Percentiles rank a stretch among this genome's conserved stretches.
These are phyloP conservation scores for Aquilaria sinensis DNA, from an alignment of 345 rosid species.

Conservation along the genomic window DNA sequence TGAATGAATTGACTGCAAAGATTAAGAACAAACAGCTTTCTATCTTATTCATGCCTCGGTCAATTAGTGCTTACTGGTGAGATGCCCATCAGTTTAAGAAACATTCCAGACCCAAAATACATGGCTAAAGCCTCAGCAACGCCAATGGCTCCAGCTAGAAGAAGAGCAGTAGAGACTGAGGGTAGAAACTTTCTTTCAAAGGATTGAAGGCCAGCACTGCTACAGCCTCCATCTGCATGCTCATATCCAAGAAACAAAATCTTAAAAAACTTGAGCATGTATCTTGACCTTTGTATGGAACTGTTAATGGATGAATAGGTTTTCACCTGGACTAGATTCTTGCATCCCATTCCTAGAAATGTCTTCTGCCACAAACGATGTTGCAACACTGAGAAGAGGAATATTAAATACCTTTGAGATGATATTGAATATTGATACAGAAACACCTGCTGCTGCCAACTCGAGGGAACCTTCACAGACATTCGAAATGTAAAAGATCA, in stretches of 20 bases:
- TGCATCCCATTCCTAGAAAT: constrained; percentile 10
- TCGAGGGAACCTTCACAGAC: constrained; percentile 18
- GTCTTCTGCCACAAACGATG: constrained; percentile 31
- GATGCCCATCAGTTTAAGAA: constrained; percentile 27
- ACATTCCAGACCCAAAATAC: constrained; percentile 28
- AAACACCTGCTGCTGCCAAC: constrained; percentile 13
- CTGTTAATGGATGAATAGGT: too few relatives aligned
- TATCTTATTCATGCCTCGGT: not conserved
- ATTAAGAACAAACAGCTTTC: too few relatives aligned
- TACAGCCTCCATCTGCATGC: constrained; percentile 9
- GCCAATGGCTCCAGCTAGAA: constrained; percentile 26
- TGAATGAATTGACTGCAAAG: too few relatives aligned
- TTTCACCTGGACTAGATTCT: constrained; percentile 15
- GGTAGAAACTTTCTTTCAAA: constrained; percentile 20
- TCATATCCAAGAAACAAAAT: too few relatives aligned
- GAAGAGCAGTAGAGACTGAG: constrained; percentile 31
- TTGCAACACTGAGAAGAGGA: constrained; percentile 28
- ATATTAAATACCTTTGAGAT: constrained; percentile 28
- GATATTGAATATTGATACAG: constrained; percentile 22
- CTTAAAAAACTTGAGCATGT: too few relatives aligned
- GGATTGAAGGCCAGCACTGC: constrained; percentile 2
- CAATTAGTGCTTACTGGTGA: constrained; percentile 20
- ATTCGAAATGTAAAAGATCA: constrained; percentile 5
- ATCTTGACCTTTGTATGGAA: too few relatives aligned
- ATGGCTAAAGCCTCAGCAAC: constrained; percentile 26